Conservation (phyloP, 805 yeast species). For the Candida cerambycidarum region DNA sequence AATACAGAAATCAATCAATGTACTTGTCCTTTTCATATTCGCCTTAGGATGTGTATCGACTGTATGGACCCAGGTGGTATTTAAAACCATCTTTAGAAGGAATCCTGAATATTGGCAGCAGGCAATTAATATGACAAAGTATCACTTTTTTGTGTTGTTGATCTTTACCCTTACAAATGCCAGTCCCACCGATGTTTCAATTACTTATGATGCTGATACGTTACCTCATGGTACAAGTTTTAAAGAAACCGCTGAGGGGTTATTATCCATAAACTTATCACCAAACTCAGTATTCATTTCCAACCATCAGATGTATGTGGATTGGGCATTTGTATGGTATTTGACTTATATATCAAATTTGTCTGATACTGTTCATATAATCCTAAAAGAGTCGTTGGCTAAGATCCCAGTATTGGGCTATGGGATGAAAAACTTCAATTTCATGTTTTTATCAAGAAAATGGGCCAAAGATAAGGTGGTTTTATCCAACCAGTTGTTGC, state of each 20-base stretch:
- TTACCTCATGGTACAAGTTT: slow-evolving; percentile 18
- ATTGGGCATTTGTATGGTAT: slow-evolving; percentile 94
- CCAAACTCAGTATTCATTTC: slow-evolving; percentile 67
- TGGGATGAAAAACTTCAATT: slow-evolving; percentile 79
- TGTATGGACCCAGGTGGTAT: slow-evolving; percentile 4
- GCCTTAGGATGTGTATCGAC: slow-evolving; percentile 12
- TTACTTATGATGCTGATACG: slow-evolving; percentile 46
- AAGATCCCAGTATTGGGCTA: slow-evolving; percentile 75
- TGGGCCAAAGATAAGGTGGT: slow-evolving; percentile 76
- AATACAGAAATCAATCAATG: background rate
- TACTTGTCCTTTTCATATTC: slow-evolving; percentile 1
- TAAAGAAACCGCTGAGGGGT: slow-evolving; percentile 30
- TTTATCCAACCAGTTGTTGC: slow-evolving; percentile 54
- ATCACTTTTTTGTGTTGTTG: slow-evolving; percentile 54
- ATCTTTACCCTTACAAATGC: slow-evolving; percentile 49
- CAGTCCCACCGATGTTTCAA: slow-evolving; percentile 51
- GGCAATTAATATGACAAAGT: slow-evolving; percentile 53
- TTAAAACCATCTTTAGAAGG: slow-evolving; percentile 5
- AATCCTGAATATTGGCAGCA: slow-evolving; percentile 33
- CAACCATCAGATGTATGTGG: slow-evolving; percentile 94
- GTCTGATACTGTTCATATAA: slow-evolving; percentile 65
- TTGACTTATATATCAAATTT: slow-evolving; percentile 65
- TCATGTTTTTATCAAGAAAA: slow-evolving; percentile 77
- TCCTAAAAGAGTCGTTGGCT: slow-evolving; percentile 70
- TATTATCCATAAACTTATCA: slow-evolving; percentile 29